These are phyloP conservation scores for Aethionema arabicum DNA, from an alignment of 345 rosid species.

Conservation along the genomic window DNA sequence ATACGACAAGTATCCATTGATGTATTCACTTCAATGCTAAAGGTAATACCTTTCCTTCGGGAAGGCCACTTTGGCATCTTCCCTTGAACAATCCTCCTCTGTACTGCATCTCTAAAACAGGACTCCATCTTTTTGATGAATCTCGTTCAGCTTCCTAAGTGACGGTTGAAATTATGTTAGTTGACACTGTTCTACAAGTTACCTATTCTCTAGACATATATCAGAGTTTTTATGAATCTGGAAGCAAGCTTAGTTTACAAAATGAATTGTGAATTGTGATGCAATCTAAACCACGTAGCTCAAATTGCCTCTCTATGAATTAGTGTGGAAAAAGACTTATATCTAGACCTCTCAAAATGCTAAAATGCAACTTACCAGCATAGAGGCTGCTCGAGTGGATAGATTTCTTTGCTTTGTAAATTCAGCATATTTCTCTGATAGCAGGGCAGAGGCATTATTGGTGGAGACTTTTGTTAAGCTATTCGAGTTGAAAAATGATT, in stretches of 20 bases:
- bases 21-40: not conserved
- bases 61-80: slow-evolving; percentile 96
- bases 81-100: slow-evolving; percentile 88
- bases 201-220: not conserved
- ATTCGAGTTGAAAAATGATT: slow-evolving; percentile 38
- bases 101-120: slow-evolving; percentile 76
- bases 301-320: not conserved
- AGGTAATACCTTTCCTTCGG: slow-evolving; percentile 87
- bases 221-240: not conserved
- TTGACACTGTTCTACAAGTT: slow-evolving; percentile 3
- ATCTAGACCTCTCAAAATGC: not conserved
- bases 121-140: slow-evolving; percentile 85
- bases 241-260: slow-evolving; percentile 3
- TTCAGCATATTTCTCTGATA: slow-evolving; percentile 60
- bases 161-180: slow-evolving; percentile 12
- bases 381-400: slow-evolving; percentile 88
- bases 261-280: slow-evolving; percentile 9
- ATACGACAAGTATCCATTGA: not conserved
- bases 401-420: slow-evolving; percentile 67
- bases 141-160: slow-evolving; percentile 85
- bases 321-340: not conserved
- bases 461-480: slow-evolving; percentile 53
- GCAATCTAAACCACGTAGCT: slow-evolving; percentile 1
- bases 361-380: slow-evolving; percentile 66
- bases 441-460: slow-evolving; percentile 52